Conservation (phyloP, 306 rosid genomes). For the Glycine tomentella region DNA sequence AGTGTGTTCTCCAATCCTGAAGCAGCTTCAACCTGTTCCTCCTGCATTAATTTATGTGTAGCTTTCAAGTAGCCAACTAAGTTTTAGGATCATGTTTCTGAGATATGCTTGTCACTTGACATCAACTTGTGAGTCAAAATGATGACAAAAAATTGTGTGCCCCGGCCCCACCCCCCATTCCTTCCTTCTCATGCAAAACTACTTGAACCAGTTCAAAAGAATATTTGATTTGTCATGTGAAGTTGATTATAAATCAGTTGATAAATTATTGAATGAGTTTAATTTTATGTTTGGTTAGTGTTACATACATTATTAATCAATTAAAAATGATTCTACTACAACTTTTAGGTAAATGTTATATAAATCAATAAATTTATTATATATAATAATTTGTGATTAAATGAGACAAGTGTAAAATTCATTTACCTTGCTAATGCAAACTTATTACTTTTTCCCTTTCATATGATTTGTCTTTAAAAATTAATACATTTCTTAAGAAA, state of each 20-base stretch:
- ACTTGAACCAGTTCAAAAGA: neutral
- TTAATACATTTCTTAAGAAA: too few species aligned
- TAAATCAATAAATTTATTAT: too few species aligned
- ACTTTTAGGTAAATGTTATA: too few species aligned
- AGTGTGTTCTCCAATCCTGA: conserved; percentile 7
- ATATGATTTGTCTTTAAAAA: too few species aligned
- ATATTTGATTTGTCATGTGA: neutral
- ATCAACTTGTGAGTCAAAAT: neutral
- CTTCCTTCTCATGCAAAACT: neutral
- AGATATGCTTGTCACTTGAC: neutral
- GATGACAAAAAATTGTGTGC: neutral
- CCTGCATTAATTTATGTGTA: conserved; percentile 21
- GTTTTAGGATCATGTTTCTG: conserved; percentile 41
- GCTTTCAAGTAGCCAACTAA: conserved; percentile 34
- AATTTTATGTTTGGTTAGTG: too few species aligned
- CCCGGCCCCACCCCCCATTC: neutral
- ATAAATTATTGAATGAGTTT: neutral
- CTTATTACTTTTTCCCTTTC: neutral
- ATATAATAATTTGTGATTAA: too few species aligned
- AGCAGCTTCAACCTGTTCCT: conserved; percentile 9
- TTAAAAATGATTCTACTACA: too few species aligned
- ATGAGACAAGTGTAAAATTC: too few species aligned
- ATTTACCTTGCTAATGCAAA: too few species aligned
- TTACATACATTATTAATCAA: too few species aligned
- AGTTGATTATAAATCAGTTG: too few species aligned